Base-by-base conservation (phyloP, 225 moss, liverwort and hornwort genomes). In the Sphagnum contortum region DNA sequence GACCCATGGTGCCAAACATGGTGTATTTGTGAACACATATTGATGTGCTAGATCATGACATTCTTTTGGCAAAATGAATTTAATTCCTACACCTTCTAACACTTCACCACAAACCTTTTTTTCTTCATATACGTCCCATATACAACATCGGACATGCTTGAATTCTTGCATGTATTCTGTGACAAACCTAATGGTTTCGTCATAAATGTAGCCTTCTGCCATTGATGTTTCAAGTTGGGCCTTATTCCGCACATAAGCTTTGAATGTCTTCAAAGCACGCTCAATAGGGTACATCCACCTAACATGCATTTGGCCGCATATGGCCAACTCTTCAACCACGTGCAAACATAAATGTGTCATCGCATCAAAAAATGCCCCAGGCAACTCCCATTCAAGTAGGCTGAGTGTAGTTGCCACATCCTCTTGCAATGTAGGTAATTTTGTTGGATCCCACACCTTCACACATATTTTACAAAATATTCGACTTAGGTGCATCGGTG, bases 201-300 rank as follows among this genome's bases (percentile, higher is more conserved):
- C 68, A 12, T 8, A 2, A 3, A 68, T 29, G 12, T 68, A 68
- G 1, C 68, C 68, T 51, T 49, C 29, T 3, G 59, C 48, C n/a
- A 60, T 60, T 9, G 55, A 56, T 3, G 29, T 55, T n/a, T 67
- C 8, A 9, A 3, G 66, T 44, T 13, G n/a, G 29, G 68, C 68
- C 47, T 45, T 60, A 12, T 68, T 68, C 3, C 48, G 9, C 2
- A 68, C 60, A 68, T 59, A 60, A 2, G 48, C n/a, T 47, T 68
- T 68, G 4, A 68, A 52, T 9, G 44, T 53, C 9, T 68, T 68
- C 59, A 68, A 48, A 47, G 44, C 49, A 2, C 67, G n/a, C 47
- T 68, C 67, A 7, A 68, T 11, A 3, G 67, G 67, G 12, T 68
- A 68, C 60, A 68, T 68, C 68, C 68, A 68, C 6, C 48, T 5